Evolutionary conservation across 495 filamentous ascomycete species (phyloP).

Genomic region (Annulohypoxylon bovei): DNA sequence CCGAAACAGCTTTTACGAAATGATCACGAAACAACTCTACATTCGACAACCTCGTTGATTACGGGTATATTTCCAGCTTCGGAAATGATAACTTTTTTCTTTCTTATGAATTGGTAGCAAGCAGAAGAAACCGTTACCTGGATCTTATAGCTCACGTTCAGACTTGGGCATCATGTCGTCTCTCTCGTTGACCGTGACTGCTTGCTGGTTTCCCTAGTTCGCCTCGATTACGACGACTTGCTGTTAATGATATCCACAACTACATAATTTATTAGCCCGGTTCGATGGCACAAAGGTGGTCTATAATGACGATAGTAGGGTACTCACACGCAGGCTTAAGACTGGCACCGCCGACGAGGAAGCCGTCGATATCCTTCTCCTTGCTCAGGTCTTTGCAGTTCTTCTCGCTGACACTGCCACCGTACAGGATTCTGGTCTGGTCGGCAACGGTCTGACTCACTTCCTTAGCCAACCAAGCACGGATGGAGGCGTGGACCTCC

Average conservation of each 20-base stretch:
- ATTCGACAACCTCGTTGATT: not conserved
- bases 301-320: not conserved
- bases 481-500: slow-evolving; percentile 93
- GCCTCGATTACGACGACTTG: slow-evolving; percentile 52
- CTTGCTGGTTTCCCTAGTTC: not conserved
- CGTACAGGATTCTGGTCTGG: slow-evolving; percentile 90
- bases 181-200: not conserved
- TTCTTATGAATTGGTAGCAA: slow-evolving; percentile 11
- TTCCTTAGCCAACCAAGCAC: slow-evolving; percentile 81
- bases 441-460: slow-evolving; percentile 77
- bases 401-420: slow-evolving; percentile 96
- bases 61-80: not conserved
- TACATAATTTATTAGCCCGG: slow-evolving; percentile 47
- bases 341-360: slow-evolving; percentile 97
- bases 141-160: slow-evolving; percentile 2
- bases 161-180: not conserved
- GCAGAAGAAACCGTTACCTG: not conserved
- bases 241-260: slow-evolving; percentile 71
- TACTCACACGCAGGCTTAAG: slow-evolving; percentile 96
- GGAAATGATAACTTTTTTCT: not conserved
- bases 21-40: slow-evolving; percentile 14
- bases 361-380: slow-evolving; percentile 95
- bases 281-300: not conserved
- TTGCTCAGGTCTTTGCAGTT: slow-evolving; percentile 94
- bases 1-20: slow-evolving; percentile 14